A percentile compares a stretch with the other conserved stretches of the same genome.
Conservation (phyloP, 192 early-diverging fungal genomes). For the Pilaira anomala region DNA sequence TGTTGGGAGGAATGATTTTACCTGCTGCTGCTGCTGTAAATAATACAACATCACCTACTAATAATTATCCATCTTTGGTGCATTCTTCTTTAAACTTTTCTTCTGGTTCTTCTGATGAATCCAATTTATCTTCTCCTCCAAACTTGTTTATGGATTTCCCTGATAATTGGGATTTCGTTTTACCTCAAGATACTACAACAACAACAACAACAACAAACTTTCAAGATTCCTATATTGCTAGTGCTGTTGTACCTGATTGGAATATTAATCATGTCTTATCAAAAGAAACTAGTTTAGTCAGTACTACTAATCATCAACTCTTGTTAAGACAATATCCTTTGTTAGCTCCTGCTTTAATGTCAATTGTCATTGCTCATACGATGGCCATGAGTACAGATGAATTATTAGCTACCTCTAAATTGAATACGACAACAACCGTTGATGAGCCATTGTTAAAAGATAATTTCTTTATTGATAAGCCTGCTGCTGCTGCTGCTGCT, state of each 20-base stretch:
- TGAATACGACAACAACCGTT: background rate
- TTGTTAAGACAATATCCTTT: conserved; percentile 27
- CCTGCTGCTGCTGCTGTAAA: background rate
- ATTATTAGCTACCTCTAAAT: conserved; percentile 2
- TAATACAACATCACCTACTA: background rate
- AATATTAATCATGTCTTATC: conserved; percentile 14
- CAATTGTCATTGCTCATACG: conserved; percentile 30
- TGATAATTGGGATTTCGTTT: conserved; percentile 12
- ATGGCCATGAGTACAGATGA: conserved; percentile 25
- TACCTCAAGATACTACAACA: background rate
- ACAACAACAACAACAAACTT: no score
- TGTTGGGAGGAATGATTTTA: conserved; percentile 6
- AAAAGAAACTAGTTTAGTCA: conserved; percentile 1
- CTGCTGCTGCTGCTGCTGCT: background rate
- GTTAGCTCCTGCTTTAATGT: conserved; percentile 31
- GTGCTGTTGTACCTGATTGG: conserved; percentile 23
- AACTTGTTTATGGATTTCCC: conserved; percentile 2
- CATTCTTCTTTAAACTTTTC: background rate
- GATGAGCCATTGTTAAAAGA: no score
- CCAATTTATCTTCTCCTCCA: conserved; percentile 2
- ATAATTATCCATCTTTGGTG: background rate
- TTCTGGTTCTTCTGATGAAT: conserved; percentile 9
- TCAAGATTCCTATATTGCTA: conserved; percentile 21
- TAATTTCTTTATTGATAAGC: background rate
- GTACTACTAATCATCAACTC: background rate